These are phyloP conservation scores for Acer yangbiense DNA, from an alignment of 345 rosid species.

Conservation along the genomic window DNA sequence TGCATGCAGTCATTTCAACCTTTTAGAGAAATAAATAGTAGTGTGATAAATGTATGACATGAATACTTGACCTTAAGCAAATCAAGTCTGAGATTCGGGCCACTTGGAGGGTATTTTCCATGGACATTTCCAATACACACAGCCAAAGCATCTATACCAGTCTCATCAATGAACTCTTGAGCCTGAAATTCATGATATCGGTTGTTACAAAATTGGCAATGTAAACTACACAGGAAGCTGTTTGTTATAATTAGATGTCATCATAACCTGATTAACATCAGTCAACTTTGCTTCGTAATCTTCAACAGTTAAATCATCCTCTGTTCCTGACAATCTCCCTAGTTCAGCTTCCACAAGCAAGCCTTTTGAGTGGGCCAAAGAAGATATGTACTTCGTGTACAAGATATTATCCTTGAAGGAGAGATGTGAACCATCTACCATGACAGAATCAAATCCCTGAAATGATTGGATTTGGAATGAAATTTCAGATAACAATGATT, in stretches of 20 bases:
- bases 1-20: neutral
- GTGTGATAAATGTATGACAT: conserved; percentile 1
- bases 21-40: neutral
- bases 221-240: conserved; percentile 1
- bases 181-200: conserved; percentile 55
- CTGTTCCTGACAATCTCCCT: conserved; percentile 93
- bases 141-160: conserved; percentile 91
- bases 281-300: conserved; percentile 93
- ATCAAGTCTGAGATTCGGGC: conserved; percentile 86
- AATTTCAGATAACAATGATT: conserved; percentile 13
- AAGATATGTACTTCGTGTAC: conserved; percentile 66
- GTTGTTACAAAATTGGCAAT: conserved; percentile 17
- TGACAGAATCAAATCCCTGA: conserved; percentile 92
- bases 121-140: conserved; percentile 98
- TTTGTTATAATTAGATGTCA: conserved; percentile 13
- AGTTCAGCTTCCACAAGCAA: conserved; percentile 93
- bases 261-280: conserved; percentile 68
- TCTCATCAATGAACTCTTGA: conserved; percentile 70
- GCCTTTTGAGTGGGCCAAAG: conserved; percentile 66
- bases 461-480: conserved; percentile 20
- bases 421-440: conserved; percentile 98
- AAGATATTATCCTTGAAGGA: conserved; percentile 71
- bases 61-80: conserved; percentile 64
- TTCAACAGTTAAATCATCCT: conserved; percentile 92
- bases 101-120: conserved; percentile 88